Base-by-base conservation (phyloP, 1,139 yeast species). In the Insectozyma bohioensis region DNA sequence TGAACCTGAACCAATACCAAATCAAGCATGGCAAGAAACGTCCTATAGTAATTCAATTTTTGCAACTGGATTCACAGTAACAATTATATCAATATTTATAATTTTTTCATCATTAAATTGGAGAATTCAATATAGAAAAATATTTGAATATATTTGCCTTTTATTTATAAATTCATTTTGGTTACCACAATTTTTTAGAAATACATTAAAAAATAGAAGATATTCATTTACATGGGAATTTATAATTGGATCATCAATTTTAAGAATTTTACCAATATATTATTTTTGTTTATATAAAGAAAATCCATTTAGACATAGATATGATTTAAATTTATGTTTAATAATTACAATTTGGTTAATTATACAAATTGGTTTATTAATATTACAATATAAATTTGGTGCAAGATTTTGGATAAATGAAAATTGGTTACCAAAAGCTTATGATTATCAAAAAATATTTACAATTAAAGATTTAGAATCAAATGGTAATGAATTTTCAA, bases 141-240 rank as follows among this genome's bases (percentile, higher is more conserved):
- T 65, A 3, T 76, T 80, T 50, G 95, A 87, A 51, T 78, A 74
- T 39, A 35, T 71, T 2, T 61, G 75, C 1, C 52, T 82, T 5
- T 41, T 79, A 2, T 36, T 68, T 1, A 51, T 82, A 20, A 85
- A 80, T 52, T 85, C 95, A 1, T 79, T 76, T 46, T 90, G 97
- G 97, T 46, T 84, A n/a, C 97, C 97, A 0, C 98, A 90, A 54
- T 82, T 87, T 31, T 76, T 80, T 41, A 69, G 96, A 47, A 86
- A 87, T 51, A 80, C 85, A 4, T 58, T 84, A 13, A 72, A 86
- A 37, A 92, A 92, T 16, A 68, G 85, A n/a, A 63, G 82, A 35
- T 63, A 67, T 24, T 75, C 88, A 4, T 79, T 85, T 45, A 59
- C 67, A 26, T 82, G 88, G 86, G 73, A 74, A 38, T 92, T 84